A percentile compares a stretch with the other conserved stretches of the same genome.
phyloP scores from a whole-genome alignment of 352 stramenopile species.

The Pythium biforme region DNA sequence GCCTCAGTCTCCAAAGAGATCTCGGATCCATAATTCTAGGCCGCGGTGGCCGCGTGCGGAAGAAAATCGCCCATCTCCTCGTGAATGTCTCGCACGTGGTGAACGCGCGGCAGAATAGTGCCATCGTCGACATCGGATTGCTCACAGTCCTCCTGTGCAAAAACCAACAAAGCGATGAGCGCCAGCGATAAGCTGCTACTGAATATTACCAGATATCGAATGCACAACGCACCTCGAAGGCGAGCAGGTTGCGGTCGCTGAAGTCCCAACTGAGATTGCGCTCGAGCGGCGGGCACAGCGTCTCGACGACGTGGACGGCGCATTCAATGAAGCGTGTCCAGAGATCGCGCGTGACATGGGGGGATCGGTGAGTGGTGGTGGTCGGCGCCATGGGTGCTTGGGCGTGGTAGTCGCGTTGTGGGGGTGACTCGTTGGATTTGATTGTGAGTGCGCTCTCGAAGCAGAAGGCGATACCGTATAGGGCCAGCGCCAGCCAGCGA shows the following conservation, averaged over 20 bases:
- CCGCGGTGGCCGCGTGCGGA: conserved; percentile 15
- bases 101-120: neutral
- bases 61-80: conserved; percentile 18
- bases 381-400: neutral
- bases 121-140: neutral
- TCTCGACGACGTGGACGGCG: conserved; percentile 18
- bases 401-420: neutral
- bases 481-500: too few relatives aligned
- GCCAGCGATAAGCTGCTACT: too few relatives aligned
- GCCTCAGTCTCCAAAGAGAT: too few relatives aligned
- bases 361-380: neutral
- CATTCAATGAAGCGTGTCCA: conserved; percentile 19
- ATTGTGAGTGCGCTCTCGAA: neutral
- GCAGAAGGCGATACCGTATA: too few relatives aligned
- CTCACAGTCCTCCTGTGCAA: conserved; percentile 15
- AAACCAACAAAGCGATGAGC: neutral
- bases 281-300: conserved; percentile 18
- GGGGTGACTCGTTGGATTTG: neutral
- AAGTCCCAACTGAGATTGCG: conserved; percentile 20
- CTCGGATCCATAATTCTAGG: conserved; percentile 14
- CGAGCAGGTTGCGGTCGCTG: conserved; percentile 1
- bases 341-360: neutral
- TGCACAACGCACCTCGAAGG: conserved; percentile 10
- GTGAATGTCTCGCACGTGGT: conserved; percentile 1
- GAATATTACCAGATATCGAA: too few relatives aligned